These are phyloP conservation scores for Umbellularia californica DNA, from an alignment of 164 flowering plant genomes.

Conservation along the genomic window DNA sequence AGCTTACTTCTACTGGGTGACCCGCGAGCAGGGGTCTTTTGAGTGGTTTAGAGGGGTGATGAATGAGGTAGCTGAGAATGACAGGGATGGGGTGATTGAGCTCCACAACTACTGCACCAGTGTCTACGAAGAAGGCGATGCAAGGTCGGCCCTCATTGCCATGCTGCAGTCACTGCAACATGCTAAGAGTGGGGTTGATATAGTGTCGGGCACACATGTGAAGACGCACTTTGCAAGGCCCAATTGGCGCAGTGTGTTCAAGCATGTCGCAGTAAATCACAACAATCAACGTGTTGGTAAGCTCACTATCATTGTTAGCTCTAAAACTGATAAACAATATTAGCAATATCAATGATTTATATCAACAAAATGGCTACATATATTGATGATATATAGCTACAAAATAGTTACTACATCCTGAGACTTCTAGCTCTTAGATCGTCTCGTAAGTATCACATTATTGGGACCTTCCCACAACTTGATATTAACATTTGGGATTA, in stretches of 20 bases:
- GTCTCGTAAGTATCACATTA: background rate
- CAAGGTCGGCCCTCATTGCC: conserved; percentile 58
- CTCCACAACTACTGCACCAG: conserved; percentile 67
- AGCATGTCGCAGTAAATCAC: conserved; percentile 45
- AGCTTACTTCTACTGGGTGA: conserved; percentile 75
- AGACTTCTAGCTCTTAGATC: background rate
- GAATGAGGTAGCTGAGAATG: conserved; percentile 58
- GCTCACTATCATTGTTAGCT: background rate
- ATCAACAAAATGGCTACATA: no score
- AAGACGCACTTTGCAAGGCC: conserved; percentile 61
- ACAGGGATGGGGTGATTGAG: conserved; percentile 44
- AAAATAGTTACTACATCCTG: background rate
- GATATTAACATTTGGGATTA: no score
- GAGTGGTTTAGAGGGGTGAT: conserved; percentile 62
- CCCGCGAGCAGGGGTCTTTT: conserved; percentile 62
- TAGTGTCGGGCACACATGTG: conserved; percentile 51
- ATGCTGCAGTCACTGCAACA: conserved; percentile 61
- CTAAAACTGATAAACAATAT: background rate
- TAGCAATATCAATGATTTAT: background rate
- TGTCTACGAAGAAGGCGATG: conserved; percentile 72
- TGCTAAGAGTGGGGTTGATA: conserved; percentile 57
- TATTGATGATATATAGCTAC: background rate
- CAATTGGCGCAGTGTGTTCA: conserved; percentile 49
- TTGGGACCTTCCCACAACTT: background rate
- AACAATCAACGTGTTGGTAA: conserved; percentile 41